These are phyloP conservation scores for Casaregolazyma lundiana DNA, from an alignment of 1,139 yeast species.

Conservation along the genomic window DNA sequence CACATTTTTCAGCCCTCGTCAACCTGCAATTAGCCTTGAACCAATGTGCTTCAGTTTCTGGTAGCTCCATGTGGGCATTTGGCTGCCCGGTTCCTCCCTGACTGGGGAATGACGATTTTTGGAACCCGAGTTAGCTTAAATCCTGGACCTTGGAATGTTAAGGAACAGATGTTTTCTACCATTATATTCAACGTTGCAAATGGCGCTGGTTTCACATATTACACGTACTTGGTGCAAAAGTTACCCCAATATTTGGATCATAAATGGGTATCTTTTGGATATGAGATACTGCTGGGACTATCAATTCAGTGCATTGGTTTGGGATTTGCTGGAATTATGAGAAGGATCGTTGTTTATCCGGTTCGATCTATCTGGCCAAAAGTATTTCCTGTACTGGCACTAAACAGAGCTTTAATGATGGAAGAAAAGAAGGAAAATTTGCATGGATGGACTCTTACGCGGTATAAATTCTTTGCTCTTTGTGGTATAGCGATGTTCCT, in stretches of 20 bases:
- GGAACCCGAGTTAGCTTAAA: constrained; percentile 41
- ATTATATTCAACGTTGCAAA: constrained; percentile 25
- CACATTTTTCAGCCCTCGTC: constrained; percentile 52
- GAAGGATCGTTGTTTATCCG: constrained; percentile 57
- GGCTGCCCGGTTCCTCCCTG: constrained; percentile 39
- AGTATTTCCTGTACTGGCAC: constrained; percentile 50
- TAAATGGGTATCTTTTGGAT: constrained; percentile 46
- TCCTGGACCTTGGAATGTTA: constrained; percentile 61
- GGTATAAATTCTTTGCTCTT: constrained; percentile 43
- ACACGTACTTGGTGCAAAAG: constrained; percentile 27
- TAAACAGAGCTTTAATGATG: constrained; percentile 48
- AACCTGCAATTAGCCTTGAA: constrained; percentile 44
- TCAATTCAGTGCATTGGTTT: constrained; percentile 59
- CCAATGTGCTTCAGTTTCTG: constrained; percentile 51
- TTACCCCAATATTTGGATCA: constrained; percentile 37
- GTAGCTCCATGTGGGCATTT: constrained; percentile 50
- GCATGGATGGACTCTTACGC: constrained; percentile 49
- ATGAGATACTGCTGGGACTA: constrained; percentile 46
- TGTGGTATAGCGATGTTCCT: constrained; percentile 39
- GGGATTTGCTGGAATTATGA: constrained; percentile 58
- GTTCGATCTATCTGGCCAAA: constrained; percentile 55
- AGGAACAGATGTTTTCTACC: constrained; percentile 64
- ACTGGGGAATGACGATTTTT: constrained; percentile 40
- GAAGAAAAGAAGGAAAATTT: constrained; percentile 33
- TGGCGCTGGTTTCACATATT: constrained; percentile 40